Percentiles rank a stretch among this genome's conserved stretches.
Evolutionary conservation across 768 basidiomycete genomes (phyloP).

Genomic region (Mycena haematopus): DNA sequence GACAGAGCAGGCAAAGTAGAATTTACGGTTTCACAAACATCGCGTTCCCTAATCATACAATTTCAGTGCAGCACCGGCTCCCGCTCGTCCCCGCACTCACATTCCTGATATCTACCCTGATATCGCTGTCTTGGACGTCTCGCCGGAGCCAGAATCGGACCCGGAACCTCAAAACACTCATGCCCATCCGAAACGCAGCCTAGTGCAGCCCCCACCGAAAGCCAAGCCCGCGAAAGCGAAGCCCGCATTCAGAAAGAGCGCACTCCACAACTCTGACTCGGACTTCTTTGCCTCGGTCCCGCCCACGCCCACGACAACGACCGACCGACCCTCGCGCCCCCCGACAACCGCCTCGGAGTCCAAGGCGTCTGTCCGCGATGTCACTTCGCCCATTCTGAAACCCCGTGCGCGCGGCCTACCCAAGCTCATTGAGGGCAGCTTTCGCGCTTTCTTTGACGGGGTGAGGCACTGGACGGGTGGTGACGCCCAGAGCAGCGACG

Average conservation of each 20-base stretch:
- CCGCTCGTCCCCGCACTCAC: conserved; percentile 5
- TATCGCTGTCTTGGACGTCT: conserved; percentile 5
- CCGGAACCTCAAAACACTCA: neutral
- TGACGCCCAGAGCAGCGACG: conserved; percentile 24
- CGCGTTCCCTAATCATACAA: neutral
- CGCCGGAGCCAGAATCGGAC: neutral
- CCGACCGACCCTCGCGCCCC: no score
- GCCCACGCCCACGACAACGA: conserved; percentile 19
- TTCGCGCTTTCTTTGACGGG: conserved; percentile 35
- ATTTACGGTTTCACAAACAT: neutral
- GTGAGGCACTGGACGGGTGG: conserved; percentile 13
- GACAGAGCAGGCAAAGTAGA: neutral
- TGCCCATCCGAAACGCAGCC: no score
- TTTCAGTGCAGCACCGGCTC: neutral
- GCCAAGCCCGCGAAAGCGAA: neutral
- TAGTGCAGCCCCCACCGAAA: neutral
- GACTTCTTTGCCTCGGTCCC: conserved; percentile 22
- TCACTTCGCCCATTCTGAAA: no score
- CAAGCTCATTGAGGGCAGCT: conserved; percentile 38
- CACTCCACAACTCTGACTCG: no score
- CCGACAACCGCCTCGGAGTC: conserved; percentile 23
- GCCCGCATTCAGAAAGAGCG: no score
- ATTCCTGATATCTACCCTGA: conserved; percentile 22
- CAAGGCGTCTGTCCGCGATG: conserved; percentile 1
- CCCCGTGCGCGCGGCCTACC: conserved; percentile 3